Evolutionary conservation across 176 grass and related monocot genomes (phyloP), one percentile per base, ranked within the genome.

Genomic region (Hyparrhenia diplandra): DNA sequence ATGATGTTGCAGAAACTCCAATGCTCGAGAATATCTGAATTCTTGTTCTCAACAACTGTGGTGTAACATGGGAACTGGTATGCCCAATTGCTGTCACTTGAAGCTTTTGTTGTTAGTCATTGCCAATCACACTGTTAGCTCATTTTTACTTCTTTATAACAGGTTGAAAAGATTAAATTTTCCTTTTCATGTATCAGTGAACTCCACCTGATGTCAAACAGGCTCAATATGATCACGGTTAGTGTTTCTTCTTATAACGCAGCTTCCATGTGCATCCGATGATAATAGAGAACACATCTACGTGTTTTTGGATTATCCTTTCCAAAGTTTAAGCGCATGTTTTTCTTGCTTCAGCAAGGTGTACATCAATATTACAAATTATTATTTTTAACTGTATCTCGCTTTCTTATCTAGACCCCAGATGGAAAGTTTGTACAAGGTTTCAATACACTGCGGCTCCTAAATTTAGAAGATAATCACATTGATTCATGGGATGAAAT

Each of bases 401-500:
- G 6, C 20, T 42, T 11, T 87, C 54, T 76, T 67, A 39, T 85
- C 68, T 75, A 98, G 95, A 83, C 31, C 70, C 87, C 86, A 51
- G 29, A 42, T 69, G 88, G 82, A 75, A 76, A 74, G 13, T 74
- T 68, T 78, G 86, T 92, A 67, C 77, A 89, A 90, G 92, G 92
- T 89, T 95, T 95, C 54, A 46, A 62, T 65, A 68, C 64, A 29
- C 77, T 98, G 85, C 65, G 88, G 42, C 78, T 98, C 71, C 80
- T 98, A 80, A 98, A 98, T 91, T 90, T 98, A 63, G 95, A 98
- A 76, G 86, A 92, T 40, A 98, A 98, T 64, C 54, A 34, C 30
- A 84, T 98, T 80, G 86, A 86, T 78, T 94, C 86, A 80, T 98
- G 95, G 95, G 88, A 93, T 74, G 92, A 98, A 89, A 80, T 98